Evolutionary conservation across 129 eudicot species (phyloP).

Genomic region (Apium graveolens): DNA sequence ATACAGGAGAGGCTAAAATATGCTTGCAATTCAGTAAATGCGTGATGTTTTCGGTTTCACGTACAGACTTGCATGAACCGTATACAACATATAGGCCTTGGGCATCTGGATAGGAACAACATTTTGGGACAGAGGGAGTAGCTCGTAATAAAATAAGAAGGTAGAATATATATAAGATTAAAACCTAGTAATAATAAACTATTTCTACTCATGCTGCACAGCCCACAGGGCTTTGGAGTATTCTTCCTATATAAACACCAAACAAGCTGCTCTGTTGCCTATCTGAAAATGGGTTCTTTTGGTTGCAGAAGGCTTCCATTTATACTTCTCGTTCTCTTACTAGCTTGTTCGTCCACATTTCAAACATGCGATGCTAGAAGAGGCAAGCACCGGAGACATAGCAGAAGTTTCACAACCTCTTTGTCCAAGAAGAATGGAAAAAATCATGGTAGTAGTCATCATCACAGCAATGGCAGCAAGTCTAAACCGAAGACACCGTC

Average conservation of each 20-base stretch:
- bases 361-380: slow-evolving; percentile 51
- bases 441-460: slow-evolving; percentile 25
- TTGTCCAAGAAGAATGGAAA: slow-evolving; percentile 48
- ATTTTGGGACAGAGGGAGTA: too few relatives aligned
- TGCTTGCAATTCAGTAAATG: neutral
- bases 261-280: slow-evolving; percentile 21
- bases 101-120: neutral
- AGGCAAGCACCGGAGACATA: slow-evolving; percentile 41
- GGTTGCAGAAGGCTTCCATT: slow-evolving; percentile 35
- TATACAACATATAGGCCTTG: neutral
- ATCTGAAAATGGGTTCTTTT: slow-evolving; percentile 29
- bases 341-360: slow-evolving; percentile 36
- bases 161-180: slow-evolving; percentile 17
- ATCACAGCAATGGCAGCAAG: slow-evolving; percentile 28
- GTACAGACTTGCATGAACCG: neutral
- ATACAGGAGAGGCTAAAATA: neutral
- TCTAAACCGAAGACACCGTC: slow-evolving; percentile 41
- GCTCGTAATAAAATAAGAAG: slow-evolving; percentile 11
- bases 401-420: slow-evolving; percentile 16
- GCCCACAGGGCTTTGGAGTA: slow-evolving; percentile 7
- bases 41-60: neutral
- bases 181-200: slow-evolving; percentile 3
- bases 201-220: slow-evolving; percentile 12
- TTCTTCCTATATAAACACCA: slow-evolving; percentile 32
- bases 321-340: slow-evolving; percentile 31